Evolutionary conservation across 164 flowering plant species (phyloP).

Genomic region (Tetracentron sinense): DNA sequence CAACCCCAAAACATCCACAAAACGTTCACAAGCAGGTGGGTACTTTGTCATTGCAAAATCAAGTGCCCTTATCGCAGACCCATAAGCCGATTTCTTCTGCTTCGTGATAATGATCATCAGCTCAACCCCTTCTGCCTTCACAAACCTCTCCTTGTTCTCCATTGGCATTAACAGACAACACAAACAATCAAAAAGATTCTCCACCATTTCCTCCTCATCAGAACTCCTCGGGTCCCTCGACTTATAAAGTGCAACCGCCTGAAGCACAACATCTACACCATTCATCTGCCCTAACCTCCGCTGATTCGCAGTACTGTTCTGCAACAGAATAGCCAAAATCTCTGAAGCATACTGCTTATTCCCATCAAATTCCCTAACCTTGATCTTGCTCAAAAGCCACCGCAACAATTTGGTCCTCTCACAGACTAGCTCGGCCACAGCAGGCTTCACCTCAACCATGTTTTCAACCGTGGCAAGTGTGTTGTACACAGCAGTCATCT

Average conservation of each 20-base stretch:
- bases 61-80: slow-evolving; percentile 86
- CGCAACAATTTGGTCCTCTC: slow-evolving; percentile 80
- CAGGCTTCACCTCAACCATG: slow-evolving; percentile 84
- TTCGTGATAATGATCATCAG: slow-evolving; percentile 98
- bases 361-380: slow-evolving; percentile 79
- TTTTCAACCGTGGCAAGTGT: slow-evolving; percentile 79
- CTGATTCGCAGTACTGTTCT: slow-evolving; percentile 80
- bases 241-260: slow-evolving; percentile 90
- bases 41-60: slow-evolving; percentile 97
- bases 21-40: slow-evolving; percentile 90
- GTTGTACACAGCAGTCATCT: slow-evolving; percentile 60
- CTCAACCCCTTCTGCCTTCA: slow-evolving; percentile 95
- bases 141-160: slow-evolving; percentile 97
- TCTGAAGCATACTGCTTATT: slow-evolving; percentile 97
- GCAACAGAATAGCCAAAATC: slow-evolving; percentile 86
- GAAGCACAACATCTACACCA: slow-evolving; percentile 87
- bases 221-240: slow-evolving; percentile 79
- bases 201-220: slow-evolving; percentile 98
- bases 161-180: slow-evolving; percentile 97
- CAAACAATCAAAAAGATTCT: slow-evolving; percentile 90
- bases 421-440: slow-evolving; percentile 86
- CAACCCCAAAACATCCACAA: slow-evolving; percentile 95
- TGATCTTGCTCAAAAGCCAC: slow-evolving; percentile 80
- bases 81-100: slow-evolving; percentile 95
- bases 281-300: slow-evolving; percentile 89